A percentile compares a stretch with the other conserved stretches of the same genome.
Evolutionary conservation across 345 rosid species (phyloP).

Genomic region (Acer campestre): DNA sequence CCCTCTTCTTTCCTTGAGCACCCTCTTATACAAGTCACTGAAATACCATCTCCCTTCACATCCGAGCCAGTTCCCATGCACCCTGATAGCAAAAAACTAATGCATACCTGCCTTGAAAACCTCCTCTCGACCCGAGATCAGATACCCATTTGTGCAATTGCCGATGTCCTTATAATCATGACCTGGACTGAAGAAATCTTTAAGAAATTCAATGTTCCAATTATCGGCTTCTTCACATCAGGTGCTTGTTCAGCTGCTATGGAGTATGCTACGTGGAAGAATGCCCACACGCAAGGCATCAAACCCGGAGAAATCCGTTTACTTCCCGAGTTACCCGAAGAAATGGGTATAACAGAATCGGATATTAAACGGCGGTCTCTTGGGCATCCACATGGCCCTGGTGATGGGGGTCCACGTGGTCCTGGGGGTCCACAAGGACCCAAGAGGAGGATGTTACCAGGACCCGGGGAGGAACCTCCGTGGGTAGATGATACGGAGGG

Average conservation of each 20-base stretch:
- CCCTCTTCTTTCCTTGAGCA: constrained; percentile 24
- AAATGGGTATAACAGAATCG: constrained; percentile 22
- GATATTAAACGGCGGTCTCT: constrained; percentile 23
- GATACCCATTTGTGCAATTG: not conserved
- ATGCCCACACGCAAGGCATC: not conserved
- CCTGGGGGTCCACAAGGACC: no score
- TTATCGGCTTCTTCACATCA: constrained; percentile 27
- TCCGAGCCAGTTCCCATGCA: not conserved
- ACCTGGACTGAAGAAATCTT: constrained; percentile 26
- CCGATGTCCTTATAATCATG: not conserved
- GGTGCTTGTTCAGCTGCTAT: constrained; percentile 37
- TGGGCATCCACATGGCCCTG: not conserved
- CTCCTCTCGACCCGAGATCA: not conserved
- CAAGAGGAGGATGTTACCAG: not conserved
- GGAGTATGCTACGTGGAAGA: constrained; percentile 33
- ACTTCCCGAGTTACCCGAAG: constrained; percentile 22
- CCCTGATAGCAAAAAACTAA: not conserved
- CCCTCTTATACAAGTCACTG: constrained; percentile 24
- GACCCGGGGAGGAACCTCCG: not conserved
- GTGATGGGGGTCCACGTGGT: not conserved
- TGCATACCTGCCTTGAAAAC: not conserved
- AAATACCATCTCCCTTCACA: constrained; percentile 18
- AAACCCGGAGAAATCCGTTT: constrained; percentile 13
- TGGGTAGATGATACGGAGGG: not conserved
- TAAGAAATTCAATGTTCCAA: constrained; percentile 18